Percentiles rank a stretch among this genome's conserved stretches.
These are phyloP conservation scores for Acanthamoeba triangularis DNA, from an alignment of 208 protist genomes.

Conservation along the genomic window DNA sequence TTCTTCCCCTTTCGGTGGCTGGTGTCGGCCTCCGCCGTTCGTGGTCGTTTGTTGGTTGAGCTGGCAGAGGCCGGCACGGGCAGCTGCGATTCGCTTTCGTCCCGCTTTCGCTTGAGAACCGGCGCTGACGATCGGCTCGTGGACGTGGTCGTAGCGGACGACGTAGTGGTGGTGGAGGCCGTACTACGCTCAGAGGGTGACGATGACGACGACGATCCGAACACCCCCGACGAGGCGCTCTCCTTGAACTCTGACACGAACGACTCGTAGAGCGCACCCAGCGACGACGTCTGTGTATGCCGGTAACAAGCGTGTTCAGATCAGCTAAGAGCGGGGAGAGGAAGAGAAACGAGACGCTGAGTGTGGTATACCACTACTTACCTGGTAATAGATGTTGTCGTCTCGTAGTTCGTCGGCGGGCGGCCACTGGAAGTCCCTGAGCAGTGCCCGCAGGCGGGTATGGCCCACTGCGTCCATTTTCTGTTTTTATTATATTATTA, in stretches of 20 bases:
- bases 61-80: neutral
- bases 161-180: neutral
- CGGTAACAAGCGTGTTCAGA: neutral
- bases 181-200: neutral
- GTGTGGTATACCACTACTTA: neutral
- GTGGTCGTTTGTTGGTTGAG: neutral
- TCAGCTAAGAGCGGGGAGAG: neutral
- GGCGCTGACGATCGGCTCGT: neutral
- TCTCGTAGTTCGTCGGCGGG: neutral
- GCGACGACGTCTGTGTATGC: neutral
- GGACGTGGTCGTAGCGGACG: neutral
- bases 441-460: neutral
- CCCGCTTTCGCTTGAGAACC: neutral
- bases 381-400: conserved; percentile 42
- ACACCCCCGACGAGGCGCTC: neutral
- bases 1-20: no score
- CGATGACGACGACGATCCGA: neutral
- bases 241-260: conserved; percentile 55
- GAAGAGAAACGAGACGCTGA: neutral
- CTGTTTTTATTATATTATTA: no score
- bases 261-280: conserved; percentile 16
- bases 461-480: neutral
- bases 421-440: neutral
- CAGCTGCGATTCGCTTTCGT: neutral
- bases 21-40: neutral